A percentile compares a stretch with the other conserved stretches of the same genome.
These are phyloP conservation scores for Rhizophora mangle DNA, from an alignment of 345 rosid genomes.

Conservation along the genomic window DNA sequence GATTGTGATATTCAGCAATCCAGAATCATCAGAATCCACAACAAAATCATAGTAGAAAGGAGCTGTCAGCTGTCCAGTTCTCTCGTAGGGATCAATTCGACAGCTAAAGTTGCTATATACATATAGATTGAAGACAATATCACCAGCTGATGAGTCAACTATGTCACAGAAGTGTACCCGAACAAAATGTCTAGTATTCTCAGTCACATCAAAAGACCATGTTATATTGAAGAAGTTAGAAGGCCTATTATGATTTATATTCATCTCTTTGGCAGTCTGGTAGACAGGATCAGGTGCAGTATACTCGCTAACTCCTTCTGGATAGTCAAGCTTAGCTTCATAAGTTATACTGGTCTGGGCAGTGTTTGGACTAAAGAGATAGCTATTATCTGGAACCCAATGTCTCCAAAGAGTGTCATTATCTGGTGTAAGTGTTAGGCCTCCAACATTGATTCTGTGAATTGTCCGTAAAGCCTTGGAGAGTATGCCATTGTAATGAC, in stretches of 20 bases:
- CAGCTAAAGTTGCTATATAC: conserved; percentile 21
- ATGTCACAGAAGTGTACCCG: conserved; percentile 35
- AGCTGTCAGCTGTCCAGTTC: accelerated
- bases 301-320: neutral
- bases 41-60: conserved; percentile 47
- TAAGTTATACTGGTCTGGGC: neutral
- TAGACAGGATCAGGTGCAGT: conserved; percentile 48
- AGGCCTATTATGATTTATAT: neutral
- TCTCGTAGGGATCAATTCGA: conserved; percentile 18
- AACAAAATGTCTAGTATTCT: conserved; percentile 37
- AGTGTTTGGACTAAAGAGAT: conserved; percentile 12
- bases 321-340: conserved; percentile 6
- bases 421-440: conserved; percentile 19
- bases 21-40: conserved; percentile 42
- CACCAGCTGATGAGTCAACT: neutral
- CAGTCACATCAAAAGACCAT: conserved; percentile 44
- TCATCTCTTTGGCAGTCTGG: conserved; percentile 37
- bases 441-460: conserved; percentile 50
- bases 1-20: conserved; percentile 33
- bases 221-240: conserved; percentile 28
- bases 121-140: conserved; percentile 31
- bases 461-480: conserved; percentile 29
- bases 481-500: conserved; percentile 8
- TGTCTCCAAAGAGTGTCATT: conserved; percentile 39
- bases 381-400: conserved; percentile 43